phyloP scores from a whole-genome alignment of 805 yeast genomes.

The Sugiyamaella mastotermitis region DNA sequence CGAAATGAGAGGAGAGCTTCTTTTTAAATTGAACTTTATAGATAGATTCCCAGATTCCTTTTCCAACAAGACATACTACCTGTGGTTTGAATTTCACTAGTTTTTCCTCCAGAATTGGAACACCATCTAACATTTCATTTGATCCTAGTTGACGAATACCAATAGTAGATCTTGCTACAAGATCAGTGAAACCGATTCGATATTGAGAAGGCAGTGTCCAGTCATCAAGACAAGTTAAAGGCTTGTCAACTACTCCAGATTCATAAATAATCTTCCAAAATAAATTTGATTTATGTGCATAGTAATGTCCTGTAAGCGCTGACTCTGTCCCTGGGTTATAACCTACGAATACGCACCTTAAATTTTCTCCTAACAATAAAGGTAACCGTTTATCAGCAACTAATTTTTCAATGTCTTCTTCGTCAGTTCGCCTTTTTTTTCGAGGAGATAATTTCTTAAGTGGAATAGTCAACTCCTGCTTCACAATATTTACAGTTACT shows the following conservation, averaged over 20 bases:
- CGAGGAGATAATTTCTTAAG: not conserved
- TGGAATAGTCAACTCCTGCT: not conserved
- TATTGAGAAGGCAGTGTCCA: conserved; percentile 35
- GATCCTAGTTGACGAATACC: conserved; percentile 48
- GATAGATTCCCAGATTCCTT: conserved; percentile 67
- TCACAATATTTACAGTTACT: not conserved
- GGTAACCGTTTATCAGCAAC: conserved; percentile 8
- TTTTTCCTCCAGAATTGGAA: conserved; percentile 44
- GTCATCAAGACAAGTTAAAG: conserved; percentile 37
- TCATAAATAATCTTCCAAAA: conserved; percentile 63
- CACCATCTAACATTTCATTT: conserved; percentile 50
- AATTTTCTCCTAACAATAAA: conserved; percentile 25
- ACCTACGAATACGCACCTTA: conserved; percentile 55
- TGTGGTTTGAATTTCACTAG: conserved; percentile 36
- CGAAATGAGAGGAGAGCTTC: conserved; percentile 33
- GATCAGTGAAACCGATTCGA: conserved; percentile 64
- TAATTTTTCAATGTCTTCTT: not conserved
- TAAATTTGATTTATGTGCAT: conserved; percentile 62
- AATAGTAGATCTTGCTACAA: conserved; percentile 58
- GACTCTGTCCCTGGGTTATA: conserved; percentile 68
- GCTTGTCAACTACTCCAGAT: conserved; percentile 38
- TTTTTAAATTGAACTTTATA: conserved; percentile 33
- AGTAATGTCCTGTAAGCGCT: conserved; percentile 56
- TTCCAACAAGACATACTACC: conserved; percentile 57
- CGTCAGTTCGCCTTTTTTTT: not conserved